Evolutionary conservation across 176 grass and related monocot species (phyloP).

Genomic region (Oryza longistaminata): DNA sequence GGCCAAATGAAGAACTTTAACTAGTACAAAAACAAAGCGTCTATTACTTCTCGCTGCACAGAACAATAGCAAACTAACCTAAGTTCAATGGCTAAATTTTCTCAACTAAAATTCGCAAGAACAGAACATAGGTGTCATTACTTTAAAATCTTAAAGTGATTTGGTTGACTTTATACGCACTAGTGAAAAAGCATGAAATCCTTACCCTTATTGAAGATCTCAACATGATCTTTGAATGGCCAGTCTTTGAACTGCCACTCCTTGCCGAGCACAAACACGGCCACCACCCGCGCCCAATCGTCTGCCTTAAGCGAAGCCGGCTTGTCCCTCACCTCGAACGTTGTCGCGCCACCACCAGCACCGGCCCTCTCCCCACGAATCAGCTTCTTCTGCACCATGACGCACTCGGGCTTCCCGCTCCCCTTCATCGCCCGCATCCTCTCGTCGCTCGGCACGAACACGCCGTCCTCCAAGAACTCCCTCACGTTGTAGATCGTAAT

Average conservation of each 20-base stretch:
- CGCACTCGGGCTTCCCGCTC: conserved; percentile 70
- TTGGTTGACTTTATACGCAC: no score
- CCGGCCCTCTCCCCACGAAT: conserved; percentile 58
- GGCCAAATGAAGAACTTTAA: conserved; percentile 2
- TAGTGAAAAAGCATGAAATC: background rate
- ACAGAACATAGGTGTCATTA: no score
- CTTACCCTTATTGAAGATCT: conserved; percentile 95
- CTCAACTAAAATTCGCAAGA: no score
- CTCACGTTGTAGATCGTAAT: conserved; percentile 93
- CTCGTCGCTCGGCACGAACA: conserved; percentile 86
- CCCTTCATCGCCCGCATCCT: conserved; percentile 80
- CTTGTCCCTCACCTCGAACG: conserved; percentile 92
- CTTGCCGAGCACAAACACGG: conserved; percentile 93
- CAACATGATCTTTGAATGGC: conserved; percentile 95
- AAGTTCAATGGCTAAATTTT: background rate
- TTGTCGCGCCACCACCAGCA: conserved; percentile 33
- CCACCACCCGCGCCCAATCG: conserved; percentile 71
- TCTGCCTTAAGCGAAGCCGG: conserved; percentile 68
- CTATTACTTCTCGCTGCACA: background rate
- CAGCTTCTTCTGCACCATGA: conserved; percentile 92
- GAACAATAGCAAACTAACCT: background rate
- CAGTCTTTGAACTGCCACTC: conserved; percentile 99
- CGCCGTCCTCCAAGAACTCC: conserved; percentile 87
- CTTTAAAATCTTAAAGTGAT: no score
- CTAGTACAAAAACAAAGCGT: background rate